Base-by-base conservation (phyloP, 148 eudicot genomes). In the Nyssa sinensis region DNA sequence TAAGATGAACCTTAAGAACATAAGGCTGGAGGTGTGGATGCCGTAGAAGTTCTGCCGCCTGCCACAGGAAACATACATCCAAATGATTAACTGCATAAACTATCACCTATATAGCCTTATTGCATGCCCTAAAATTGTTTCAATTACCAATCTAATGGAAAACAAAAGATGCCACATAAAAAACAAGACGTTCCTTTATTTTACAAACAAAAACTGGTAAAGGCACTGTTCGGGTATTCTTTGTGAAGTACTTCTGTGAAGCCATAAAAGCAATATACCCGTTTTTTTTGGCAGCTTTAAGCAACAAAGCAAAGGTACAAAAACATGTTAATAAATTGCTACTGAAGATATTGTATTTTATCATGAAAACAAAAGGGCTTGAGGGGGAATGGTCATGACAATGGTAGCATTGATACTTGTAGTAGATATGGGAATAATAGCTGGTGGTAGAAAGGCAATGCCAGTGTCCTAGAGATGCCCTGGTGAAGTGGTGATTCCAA, bases 11-110 rank as follows among this genome's bases (percentile, higher is more conserved):
- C 81, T 92, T 85, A 28, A 84, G 77, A 59, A 89, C 96, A 62
- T 94, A 92, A 34, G 97, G 91, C 79, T 88, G 93, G 77, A 94
- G 97, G 53, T 82, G 92, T 29, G 86, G 94, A 70, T 87, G 92
- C 77, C 88, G 89, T 59, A 94, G 92, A 79, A 94, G 86, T 33
- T 94, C 97, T 67, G 96, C 86, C 82, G 98, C 98, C 98, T 94
- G 85, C 71, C 70, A 64, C 55, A 79, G 75, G 75, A 59, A 9
- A 69, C 19, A 61, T 13, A 31, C 17, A 2, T 25, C 21, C 16
- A 62, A 28, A 27, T 61, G 19, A 62, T n/a, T 35, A 16, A 19
- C 47, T 27, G n/a, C 66, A 75, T 11, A 37, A 35, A 55, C 57
- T 19, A n/a, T 14, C 17, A 32, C 32, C 13, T 9, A 31, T 23